Evolutionary conservation across 768 basidiomycete genomes (phyloP).

Genomic region (Mycena floridula): DNA sequence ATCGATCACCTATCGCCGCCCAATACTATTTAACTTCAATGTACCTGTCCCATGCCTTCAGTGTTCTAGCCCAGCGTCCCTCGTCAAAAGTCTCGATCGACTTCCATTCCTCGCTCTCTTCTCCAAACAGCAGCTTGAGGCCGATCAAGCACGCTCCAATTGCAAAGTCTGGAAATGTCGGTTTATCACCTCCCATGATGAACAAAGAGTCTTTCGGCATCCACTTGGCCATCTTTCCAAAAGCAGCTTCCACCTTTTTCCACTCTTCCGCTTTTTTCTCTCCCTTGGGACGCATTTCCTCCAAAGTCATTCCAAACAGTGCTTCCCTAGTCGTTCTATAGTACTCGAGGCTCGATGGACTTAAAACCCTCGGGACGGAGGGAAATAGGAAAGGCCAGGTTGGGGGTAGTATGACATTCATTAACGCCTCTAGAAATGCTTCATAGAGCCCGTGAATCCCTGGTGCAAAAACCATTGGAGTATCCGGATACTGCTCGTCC

Average conservation of each 20-base stretch:
- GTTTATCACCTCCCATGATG: constrained; percentile 18
- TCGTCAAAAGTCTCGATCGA: constrained; percentile 30
- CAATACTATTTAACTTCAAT: too few relatives aligned
- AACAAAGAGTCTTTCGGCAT: constrained; percentile 17
- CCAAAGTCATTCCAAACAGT: constrained; percentile 26
- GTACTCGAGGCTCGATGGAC: constrained; percentile 26
- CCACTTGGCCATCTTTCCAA: constrained; percentile 24
- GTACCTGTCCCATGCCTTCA: too few relatives aligned
- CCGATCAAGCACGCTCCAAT: constrained; percentile 25
- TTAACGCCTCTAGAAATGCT: constrained; percentile 24
- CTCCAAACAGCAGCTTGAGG: constrained; percentile 25
- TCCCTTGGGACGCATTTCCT: constrained; percentile 26
- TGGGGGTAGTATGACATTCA: constrained; percentile 12
- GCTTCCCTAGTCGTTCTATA: constrained; percentile 31
- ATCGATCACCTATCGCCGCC: too few relatives aligned
- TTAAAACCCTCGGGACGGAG: constrained; percentile 19
- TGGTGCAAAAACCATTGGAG: constrained; percentile 30
- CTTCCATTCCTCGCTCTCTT: constrained; percentile 36
- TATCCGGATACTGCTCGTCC: constrained; percentile 41
- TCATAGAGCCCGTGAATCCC: constrained; percentile 32
- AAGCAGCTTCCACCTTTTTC: constrained; percentile 26
- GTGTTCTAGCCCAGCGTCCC: constrained; percentile 41
- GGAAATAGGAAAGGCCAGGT: constrained; percentile 15
- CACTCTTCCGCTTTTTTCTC: constrained; percentile 28
- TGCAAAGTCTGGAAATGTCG: constrained; percentile 35